Percentiles rank a stretch among this genome's conserved stretches.
Conservation (phyloP, 306 rosid species). For the Rosa rugosa region DNA sequence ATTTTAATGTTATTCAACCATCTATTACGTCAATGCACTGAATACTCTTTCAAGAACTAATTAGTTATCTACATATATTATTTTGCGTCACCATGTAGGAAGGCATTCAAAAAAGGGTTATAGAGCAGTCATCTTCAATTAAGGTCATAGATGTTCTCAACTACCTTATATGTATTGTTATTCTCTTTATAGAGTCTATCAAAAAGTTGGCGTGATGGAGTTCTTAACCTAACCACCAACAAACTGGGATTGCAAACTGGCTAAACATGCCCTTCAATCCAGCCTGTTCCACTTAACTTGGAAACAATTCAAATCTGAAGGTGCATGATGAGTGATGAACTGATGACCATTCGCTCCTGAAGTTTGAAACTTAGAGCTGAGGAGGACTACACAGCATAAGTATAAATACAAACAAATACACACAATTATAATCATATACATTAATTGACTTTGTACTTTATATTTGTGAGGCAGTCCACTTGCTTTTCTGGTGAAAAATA, state of each 20-base stretch:
- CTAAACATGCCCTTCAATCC: not conserved
- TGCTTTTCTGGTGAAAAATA: slow-evolving; percentile 5
- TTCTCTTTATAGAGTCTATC: not conserved
- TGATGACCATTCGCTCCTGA: not conserved
- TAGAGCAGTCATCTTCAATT: not conserved
- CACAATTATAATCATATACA: not conserved
- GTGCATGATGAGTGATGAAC: not conserved
- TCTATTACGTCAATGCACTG: too few relatives aligned
- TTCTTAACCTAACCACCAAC: not conserved
- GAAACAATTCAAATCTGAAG: not conserved
- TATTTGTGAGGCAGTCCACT: slow-evolving; percentile 12
- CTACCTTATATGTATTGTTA: not conserved
- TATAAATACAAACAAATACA: not conserved
- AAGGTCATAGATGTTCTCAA: not conserved
- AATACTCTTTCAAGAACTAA: too few relatives aligned
- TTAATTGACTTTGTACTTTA: slow-evolving; percentile 1
- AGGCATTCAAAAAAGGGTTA: not conserved
- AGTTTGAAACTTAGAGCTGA: not conserved
- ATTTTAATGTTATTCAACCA: too few relatives aligned
- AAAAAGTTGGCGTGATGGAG: not conserved
- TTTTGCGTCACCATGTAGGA: not conserved
- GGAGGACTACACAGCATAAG: not conserved
- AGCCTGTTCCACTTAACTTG: not conserved
- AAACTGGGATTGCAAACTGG: not conserved
- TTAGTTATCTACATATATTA: not conserved